Conservation (phyloP, 192 early-diverging fungal genomes). For the Podila verticillata region DNA sequence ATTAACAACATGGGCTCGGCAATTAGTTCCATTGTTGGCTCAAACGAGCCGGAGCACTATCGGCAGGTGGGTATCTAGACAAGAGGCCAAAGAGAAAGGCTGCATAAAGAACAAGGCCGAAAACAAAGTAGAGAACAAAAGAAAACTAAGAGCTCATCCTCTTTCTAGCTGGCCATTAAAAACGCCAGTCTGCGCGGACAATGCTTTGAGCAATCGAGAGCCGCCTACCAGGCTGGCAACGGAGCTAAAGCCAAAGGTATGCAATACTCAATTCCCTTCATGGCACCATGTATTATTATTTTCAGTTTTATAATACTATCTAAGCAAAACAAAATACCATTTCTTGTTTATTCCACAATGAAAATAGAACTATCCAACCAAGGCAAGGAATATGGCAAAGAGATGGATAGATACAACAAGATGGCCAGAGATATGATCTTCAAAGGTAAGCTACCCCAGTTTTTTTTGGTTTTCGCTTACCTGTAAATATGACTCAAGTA, state of each 20-base stretch:
- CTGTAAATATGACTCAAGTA: too few relatives aligned
- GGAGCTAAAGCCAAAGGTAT: constrained; percentile 55
- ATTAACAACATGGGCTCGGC: constrained; percentile 18
- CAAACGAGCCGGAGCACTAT: constrained; percentile 24
- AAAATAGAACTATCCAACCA: constrained; percentile 61
- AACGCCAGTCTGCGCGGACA: constrained; percentile 58
- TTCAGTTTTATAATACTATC: background rate
- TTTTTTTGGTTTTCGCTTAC: background rate
- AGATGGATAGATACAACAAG: constrained; percentile 67
- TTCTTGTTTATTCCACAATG: background rate
- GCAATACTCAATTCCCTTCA: background rate
- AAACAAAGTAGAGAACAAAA: too few relatives aligned
- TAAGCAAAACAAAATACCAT: background rate
- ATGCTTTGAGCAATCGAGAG: constrained; percentile 56
- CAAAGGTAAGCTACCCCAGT: constrained; percentile 34
- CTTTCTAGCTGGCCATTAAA: constrained; percentile 51
- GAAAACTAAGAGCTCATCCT: too few relatives aligned
- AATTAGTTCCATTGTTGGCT: constrained; percentile 11
- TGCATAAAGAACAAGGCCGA: background rate
- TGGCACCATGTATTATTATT: background rate
- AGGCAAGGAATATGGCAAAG: constrained; percentile 62
- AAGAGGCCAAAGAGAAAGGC: background rate
- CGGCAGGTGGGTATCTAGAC: constrained; percentile 1
- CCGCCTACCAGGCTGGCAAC: constrained; percentile 56
- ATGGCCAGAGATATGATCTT: constrained; percentile 63